Evolutionary conservation across 2,329 filamentous ascomycete genomes (phyloP).

Genomic region (Aureobasidium sp.): DNA sequence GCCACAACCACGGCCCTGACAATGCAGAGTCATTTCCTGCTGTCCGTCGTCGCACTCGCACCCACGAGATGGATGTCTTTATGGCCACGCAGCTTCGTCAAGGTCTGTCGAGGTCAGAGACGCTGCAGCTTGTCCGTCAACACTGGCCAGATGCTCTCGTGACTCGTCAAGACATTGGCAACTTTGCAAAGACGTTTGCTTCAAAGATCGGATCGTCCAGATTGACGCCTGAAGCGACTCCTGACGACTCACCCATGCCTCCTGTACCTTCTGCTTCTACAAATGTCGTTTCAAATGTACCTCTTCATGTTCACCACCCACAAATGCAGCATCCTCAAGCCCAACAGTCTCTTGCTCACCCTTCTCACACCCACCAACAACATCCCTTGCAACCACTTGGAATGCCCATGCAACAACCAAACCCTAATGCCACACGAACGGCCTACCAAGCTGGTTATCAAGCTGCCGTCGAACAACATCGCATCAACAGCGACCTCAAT

Average conservation of each 20-base stretch:
- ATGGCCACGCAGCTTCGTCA: conserved; percentile 18
- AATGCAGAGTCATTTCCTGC: conserved; percentile 14
- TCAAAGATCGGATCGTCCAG: not conserved
- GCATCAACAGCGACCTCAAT: conserved; percentile 19
- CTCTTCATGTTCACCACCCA: not conserved
- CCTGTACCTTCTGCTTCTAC: conserved; percentile 1
- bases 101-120: conserved; percentile 15
- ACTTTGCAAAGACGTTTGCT: conserved; percentile 20
- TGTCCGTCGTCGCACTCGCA: conserved; percentile 17
- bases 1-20: conserved; percentile 15
- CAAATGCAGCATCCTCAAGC: not conserved
- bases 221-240: conserved; percentile 11
- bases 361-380: too few relatives aligned
- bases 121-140: conserved; percentile 15
- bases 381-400: not conserved
- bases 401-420: not conserved
- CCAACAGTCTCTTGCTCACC: not conserved
- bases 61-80: conserved; percentile 20
- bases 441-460: conserved; percentile 18
- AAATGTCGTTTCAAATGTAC: not conserved
- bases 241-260: conserved; percentile 5
- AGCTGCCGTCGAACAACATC: conserved; percentile 18
- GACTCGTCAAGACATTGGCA: conserved; percentile 20
- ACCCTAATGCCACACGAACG: not conserved
- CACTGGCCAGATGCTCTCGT: conserved; percentile 16